Evolutionary conservation across 805 yeast genomes (phyloP).

Genomic region (Ogataea naganishii): DNA sequence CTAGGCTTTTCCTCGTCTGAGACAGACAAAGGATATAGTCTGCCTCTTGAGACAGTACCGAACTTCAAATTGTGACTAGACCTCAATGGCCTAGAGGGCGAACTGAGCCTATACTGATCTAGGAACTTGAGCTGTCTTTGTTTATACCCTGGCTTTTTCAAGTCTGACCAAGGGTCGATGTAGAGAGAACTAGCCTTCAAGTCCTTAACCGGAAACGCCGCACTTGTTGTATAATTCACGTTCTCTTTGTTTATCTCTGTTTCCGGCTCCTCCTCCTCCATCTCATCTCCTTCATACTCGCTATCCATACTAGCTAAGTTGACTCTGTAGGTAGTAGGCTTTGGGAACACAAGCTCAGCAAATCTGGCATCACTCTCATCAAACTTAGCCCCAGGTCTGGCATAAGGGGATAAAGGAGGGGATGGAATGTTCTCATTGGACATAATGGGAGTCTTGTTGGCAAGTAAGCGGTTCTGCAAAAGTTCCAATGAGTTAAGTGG

Average conservation of each 20-base stretch:
- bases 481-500: too few species aligned
- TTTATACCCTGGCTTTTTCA: constrained; percentile 36
- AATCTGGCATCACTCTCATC: constrained; percentile 20
- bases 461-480: too few species aligned
- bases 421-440: constrained; percentile 26
- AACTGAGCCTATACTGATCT: constrained; percentile 36
- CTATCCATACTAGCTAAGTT: too few species aligned
- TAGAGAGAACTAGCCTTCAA: constrained; percentile 33
- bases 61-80: constrained; percentile 13
- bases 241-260: background rate
- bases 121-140: constrained; percentile 41
- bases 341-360: constrained; percentile 17
- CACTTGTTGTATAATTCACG: constrained; percentile 5
- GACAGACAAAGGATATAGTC: constrained; percentile 18
- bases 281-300: constrained; percentile 2
- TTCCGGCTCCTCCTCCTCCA: background rate
- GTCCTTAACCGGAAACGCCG: constrained; percentile 39
- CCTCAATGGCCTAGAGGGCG: constrained; percentile 4
- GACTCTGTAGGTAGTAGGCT: too few species aligned
- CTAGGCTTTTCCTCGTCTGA: constrained; percentile 42
- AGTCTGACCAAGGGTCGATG: constrained; percentile 42
- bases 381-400: constrained; percentile 13
- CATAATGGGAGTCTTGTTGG: too few species aligned
- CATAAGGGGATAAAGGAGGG: constrained; percentile 29
- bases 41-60: constrained; percentile 19